phyloP scores from a whole-genome alignment of 768 basidiomycete genomes.

The Amanita fuliginea region DNA sequence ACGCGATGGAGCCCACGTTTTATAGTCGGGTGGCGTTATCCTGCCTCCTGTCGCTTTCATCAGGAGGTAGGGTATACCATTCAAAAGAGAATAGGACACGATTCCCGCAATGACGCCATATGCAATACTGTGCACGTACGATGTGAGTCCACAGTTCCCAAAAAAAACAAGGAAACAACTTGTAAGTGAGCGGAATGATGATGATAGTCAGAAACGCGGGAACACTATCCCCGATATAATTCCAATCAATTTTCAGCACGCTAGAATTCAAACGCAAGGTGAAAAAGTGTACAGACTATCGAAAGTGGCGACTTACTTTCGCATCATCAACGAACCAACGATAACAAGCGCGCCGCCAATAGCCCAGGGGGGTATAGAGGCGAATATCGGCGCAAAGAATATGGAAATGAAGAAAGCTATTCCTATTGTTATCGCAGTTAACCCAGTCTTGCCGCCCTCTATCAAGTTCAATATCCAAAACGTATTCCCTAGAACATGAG shows the following conservation, averaged over 20 bases:
- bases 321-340: slow-evolving; percentile 83
- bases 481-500: too few species aligned
- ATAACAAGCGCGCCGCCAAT: slow-evolving; percentile 80
- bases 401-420: slow-evolving; percentile 74
- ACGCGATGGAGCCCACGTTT: slow-evolving; percentile 59
- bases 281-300: background rate
- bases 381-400: slow-evolving; percentile 86
- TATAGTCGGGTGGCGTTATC: slow-evolving; percentile 53
- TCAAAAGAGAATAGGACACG: slow-evolving; percentile 57
- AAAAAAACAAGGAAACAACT: slow-evolving; percentile 29
- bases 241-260: slow-evolving; percentile 82
- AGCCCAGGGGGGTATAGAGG: slow-evolving; percentile 79
- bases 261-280: slow-evolving; percentile 19
- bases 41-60: slow-evolving; percentile 44
- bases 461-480: background rate
- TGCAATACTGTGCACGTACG: slow-evolving; percentile 47
- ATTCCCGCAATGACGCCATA: slow-evolving; percentile 84
- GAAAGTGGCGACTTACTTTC: slow-evolving; percentile 38
- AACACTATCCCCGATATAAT: slow-evolving; percentile 75
- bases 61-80: slow-evolving; percentile 53
- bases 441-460: slow-evolving; percentile 85
- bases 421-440: slow-evolving; percentile 66
- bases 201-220: slow-evolving; percentile 79
- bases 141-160: background rate
- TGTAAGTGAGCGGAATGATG: slow-evolving; percentile 70